Evolutionary conservation across 371 early-diverging fungal genomes (phyloP).

Genomic region (Lichtheimia ramosa): DNA sequence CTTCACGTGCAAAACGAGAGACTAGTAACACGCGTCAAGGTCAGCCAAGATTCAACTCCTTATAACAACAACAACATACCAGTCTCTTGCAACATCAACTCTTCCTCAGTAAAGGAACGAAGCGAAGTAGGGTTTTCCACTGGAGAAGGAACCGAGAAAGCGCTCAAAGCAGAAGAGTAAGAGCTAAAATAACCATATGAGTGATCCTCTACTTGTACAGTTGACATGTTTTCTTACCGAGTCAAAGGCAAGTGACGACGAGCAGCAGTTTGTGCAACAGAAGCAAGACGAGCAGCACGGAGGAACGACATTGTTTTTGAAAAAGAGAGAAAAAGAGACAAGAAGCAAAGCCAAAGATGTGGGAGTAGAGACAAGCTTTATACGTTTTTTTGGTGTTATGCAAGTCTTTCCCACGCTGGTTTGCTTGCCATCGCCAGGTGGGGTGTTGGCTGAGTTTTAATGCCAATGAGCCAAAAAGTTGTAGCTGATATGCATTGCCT

Average conservation of each 20-base stretch:
- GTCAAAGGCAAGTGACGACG: slow-evolving; percentile 3
- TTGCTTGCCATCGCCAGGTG: too few species aligned
- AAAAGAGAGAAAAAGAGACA: slow-evolving; percentile 10
- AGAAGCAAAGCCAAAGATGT: neutral
- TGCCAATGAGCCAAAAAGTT: too few species aligned
- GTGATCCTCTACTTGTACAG: neutral
- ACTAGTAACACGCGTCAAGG: slow-evolving; percentile 48
- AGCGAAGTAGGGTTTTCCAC: slow-evolving; percentile 56
- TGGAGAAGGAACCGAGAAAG: slow-evolving; percentile 16
- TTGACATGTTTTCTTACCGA: slow-evolving; percentile 4
- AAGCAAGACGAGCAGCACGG: slow-evolving; percentile 7
- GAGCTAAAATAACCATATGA: slow-evolving; percentile 2
- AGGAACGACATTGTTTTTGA: slow-evolving; percentile 3
- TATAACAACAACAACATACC: slow-evolving; percentile 46
- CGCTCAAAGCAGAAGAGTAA: slow-evolving; percentile 11
- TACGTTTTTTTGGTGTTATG: neutral
- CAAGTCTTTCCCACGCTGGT: slow-evolving; percentile 20
- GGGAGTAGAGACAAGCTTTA: neutral
- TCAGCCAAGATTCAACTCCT: neutral
- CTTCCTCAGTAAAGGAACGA: slow-evolving; percentile 81
- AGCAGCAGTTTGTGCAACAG: neutral
- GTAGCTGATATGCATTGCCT: too few species aligned
- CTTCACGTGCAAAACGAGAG: slow-evolving; percentile 84
- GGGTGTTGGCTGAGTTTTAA: too few species aligned
- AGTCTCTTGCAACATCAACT: slow-evolving; percentile 72